Evolutionary conservation across 2,329 filamentous ascomycete species (phyloP), one percentile per base, ranked within the genome.

Genomic region (Fusarium drepaniforme): DNA sequence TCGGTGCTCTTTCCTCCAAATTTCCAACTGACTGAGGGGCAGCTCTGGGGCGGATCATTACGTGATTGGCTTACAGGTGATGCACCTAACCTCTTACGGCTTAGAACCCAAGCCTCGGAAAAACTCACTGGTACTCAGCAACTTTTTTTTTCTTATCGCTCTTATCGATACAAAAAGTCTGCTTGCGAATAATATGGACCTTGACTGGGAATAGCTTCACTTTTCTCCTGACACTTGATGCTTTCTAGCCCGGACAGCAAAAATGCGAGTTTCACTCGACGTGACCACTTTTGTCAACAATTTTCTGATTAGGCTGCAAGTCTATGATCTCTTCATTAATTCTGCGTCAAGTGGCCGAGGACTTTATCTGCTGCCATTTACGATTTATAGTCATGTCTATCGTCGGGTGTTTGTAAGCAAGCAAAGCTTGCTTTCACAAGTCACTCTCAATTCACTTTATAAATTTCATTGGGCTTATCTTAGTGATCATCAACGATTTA

Each of bases 71-170:
- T 11, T 2, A 0, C 0, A 0, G 0, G 0, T 0, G 0, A 0
- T 0, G 0, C 0, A 2, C n/a, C 66, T 78, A 79, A 49, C 70
- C 16, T 2, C 0, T 16, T 59, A 6, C 0, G 37, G 68, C 8
- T 23, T 78, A 76, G 70, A 4, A 1, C 3, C 0, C 0, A 1
- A 18, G 21, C 3, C 4, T 35, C 67, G 66, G 72, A 74, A 75
- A 73, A 79, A 76, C 68, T 70, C 51, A 53, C 61, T 68, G 76
- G 73, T 68, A 49, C 51, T 69, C 72, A 61, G 25, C 28, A 79
- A 72, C 72, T 79, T 78, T 77, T 76, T 79, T 76, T 73, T 69
- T 40, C 69, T 79, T 79, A 79, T 79, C 77, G 66, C 18, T 67
- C 75, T 78, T 75, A 75, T 75, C 75, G 62, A 53, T 62, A 15